A percentile compares a stretch with the other conserved stretches of the same genome.
Conservation (phyloP, 1,284 basidiomycete genomes). For the Paramarasmius palmivorus region DNA sequence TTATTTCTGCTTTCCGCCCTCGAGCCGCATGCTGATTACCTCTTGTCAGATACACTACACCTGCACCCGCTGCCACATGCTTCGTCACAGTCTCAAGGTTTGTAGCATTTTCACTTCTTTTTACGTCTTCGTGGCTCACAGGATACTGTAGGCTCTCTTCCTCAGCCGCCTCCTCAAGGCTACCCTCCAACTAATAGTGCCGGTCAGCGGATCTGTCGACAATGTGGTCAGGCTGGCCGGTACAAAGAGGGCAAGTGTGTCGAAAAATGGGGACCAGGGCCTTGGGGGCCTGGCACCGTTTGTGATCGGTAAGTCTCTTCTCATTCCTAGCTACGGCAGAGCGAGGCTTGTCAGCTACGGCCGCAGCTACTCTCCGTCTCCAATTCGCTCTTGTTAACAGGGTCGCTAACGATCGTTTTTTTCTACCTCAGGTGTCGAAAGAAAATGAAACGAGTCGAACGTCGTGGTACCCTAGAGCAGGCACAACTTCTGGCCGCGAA, state of each 20-base stretch:
- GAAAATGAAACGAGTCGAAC: conserved; percentile 83
- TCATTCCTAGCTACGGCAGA: neutral
- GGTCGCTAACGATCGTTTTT: conserved; percentile 7
- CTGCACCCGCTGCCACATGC: too few relatives aligned
- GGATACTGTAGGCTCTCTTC: conserved; percentile 10
- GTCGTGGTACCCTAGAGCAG: conserved; percentile 65
- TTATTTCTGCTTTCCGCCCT: neutral
- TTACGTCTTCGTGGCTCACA: conserved; percentile 14
- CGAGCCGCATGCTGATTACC: neutral
- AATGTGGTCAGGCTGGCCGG: conserved; percentile 52
- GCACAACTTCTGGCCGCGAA: conserved; percentile 20
- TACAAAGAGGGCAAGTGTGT: conserved; percentile 86
- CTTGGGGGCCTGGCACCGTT: conserved; percentile 79
- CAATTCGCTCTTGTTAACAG: neutral
- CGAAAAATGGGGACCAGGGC: conserved; percentile 85
- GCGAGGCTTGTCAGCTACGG: too few relatives aligned
- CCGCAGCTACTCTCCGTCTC: neutral
- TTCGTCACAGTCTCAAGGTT: too few relatives aligned
- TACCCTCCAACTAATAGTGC: conserved; percentile 60
- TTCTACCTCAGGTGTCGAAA: conserved; percentile 60
- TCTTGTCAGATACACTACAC: too few relatives aligned
- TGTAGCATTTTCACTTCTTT: conserved; percentile 7
- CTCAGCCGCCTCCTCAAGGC: conserved; percentile 19
- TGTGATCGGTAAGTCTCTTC: conserved; percentile 62
- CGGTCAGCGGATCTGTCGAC: conserved; percentile 73